Percentiles rank a stretch among this genome's conserved stretches.
Evolutionary conservation across 2,329 filamentous ascomycete genomes (phyloP).

Genomic region (Drechslerella stenobrocha): DNA sequence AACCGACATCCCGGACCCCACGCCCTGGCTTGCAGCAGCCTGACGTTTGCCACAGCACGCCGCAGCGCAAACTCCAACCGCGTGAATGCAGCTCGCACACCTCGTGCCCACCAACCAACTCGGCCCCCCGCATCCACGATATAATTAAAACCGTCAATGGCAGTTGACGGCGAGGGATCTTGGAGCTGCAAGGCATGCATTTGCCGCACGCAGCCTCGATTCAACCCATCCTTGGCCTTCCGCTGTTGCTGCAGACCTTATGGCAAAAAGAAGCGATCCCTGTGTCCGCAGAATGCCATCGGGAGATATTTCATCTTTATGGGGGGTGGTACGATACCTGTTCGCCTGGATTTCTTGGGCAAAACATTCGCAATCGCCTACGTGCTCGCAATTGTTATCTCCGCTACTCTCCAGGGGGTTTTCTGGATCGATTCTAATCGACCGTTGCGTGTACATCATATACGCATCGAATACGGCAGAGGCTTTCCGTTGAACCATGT

Average conservation of each 20-base stretch:
- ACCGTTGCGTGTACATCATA: neutral
- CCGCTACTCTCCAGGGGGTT: neutral
- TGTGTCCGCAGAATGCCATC: neutral
- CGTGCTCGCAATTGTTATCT: neutral
- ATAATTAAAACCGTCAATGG: too few relatives aligned
- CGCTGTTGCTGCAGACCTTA: neutral
- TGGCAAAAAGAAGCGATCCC: neutral
- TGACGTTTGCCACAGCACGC: too few relatives aligned
- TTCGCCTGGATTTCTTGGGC: neutral
- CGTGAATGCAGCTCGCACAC: too few relatives aligned
- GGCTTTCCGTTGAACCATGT: too few relatives aligned
- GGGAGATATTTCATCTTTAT: neutral
- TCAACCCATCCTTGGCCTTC: neutral
- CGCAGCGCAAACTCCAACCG: too few relatives aligned
- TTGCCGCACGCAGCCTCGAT: slow-evolving; percentile 3
- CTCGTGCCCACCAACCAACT: too few relatives aligned
- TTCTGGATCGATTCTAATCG: too few relatives aligned
- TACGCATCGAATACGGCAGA: neutral
- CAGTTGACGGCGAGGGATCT: neutral
- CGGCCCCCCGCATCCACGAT: too few relatives aligned
- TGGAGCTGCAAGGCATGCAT: neutral
- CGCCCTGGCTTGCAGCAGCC: too few relatives aligned
- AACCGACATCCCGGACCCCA: too few relatives aligned
- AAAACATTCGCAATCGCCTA: neutral
- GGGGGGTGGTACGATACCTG: neutral